Conservation (phyloP, 2,329 filamentous ascomycete species). For the Colletotrichum lupini region DNA sequence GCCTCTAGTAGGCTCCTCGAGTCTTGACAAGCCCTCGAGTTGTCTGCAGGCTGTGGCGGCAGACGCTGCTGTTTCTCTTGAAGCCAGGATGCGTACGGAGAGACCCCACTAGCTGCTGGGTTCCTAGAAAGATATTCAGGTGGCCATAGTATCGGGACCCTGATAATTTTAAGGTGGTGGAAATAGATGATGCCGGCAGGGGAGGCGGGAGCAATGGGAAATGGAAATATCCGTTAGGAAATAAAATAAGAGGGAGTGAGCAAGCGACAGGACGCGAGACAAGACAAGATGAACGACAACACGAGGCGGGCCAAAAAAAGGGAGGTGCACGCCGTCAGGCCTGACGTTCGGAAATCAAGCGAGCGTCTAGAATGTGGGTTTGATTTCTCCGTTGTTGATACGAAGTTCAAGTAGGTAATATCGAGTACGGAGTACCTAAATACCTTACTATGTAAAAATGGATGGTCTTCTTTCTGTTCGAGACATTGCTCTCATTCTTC, state of each 20-base stretch:
- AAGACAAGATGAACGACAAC: constrained; percentile 10
- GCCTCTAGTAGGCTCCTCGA: neutral
- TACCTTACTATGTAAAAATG: neutral
- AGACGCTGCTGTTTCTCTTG: constrained; percentile 5
- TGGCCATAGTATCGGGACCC: constrained; percentile 34
- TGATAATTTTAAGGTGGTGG: constrained; percentile 33
- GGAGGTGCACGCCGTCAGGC: neutral
- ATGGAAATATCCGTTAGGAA: constrained; percentile 16
- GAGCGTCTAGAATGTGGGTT: neutral
- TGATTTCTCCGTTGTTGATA: neutral
- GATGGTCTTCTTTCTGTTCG: neutral
- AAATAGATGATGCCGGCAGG: constrained; percentile 32
- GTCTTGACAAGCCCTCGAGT: neutral
- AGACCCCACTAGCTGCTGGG: constrained; percentile 25
- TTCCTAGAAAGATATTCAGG: constrained; percentile 34
- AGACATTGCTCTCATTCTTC: constrained; percentile 18
- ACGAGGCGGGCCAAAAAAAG: constrained; percentile 8
- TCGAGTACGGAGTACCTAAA: neutral
- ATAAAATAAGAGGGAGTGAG: neutral
- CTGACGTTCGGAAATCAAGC: neutral
- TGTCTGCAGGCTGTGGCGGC: neutral
- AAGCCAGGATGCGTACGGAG: constrained; percentile 14
- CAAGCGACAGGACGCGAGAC: constrained; percentile 15
- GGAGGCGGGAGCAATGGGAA: constrained; percentile 13
- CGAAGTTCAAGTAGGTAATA: neutral